Percentiles rank a stretch among this genome's conserved stretches.
phyloP scores from a whole-genome alignment of 176 grass and related monocot species.

The Zizania latifolia region DNA sequence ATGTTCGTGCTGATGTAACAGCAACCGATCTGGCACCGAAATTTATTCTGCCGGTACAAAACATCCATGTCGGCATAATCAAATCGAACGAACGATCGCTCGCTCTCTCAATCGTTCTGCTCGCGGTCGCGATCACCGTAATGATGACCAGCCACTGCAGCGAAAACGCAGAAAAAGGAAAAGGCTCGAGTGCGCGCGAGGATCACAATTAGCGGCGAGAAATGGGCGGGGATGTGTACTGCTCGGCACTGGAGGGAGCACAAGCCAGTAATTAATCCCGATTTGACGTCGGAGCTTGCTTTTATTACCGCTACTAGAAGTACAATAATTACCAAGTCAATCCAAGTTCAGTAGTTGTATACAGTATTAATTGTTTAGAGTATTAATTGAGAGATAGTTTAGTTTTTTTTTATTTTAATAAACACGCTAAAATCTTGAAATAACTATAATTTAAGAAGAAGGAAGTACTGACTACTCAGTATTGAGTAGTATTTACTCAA shows the following conservation, averaged over 20 bases:
- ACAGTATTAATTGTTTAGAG: too few species aligned
- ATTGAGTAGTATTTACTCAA: conserved; percentile 30
- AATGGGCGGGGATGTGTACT: conserved; percentile 8
- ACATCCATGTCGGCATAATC: conserved; percentile 46
- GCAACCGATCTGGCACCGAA: neutral
- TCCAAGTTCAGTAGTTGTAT: conserved; percentile 2
- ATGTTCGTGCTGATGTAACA: conserved; percentile 22
- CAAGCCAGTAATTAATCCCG: neutral
- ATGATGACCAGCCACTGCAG: conserved; percentile 30
- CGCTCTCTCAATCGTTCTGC: too few species aligned
- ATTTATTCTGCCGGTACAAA: neutral
- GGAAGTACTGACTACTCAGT: too few species aligned
- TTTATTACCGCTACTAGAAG: conserved; percentile 37
- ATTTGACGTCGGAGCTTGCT: conserved; percentile 20
- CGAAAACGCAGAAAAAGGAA: neutral
- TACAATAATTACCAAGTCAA: neutral
- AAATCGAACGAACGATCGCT: neutral
- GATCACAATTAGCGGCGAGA: conserved; percentile 65
- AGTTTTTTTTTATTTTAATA: too few species aligned
- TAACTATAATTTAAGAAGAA: too few species aligned
- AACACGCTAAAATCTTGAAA: too few species aligned
- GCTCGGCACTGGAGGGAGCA: neutral
- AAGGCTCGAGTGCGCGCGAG: conserved; percentile 17
- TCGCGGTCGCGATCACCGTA: conserved; percentile 25
- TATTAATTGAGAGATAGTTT: too few species aligned